Percentiles rank a stretch among this genome's conserved stretches.
phyloP scores from a whole-genome alignment of 768 basidiomycete genomes.

The Clitopilus hobsonii region DNA sequence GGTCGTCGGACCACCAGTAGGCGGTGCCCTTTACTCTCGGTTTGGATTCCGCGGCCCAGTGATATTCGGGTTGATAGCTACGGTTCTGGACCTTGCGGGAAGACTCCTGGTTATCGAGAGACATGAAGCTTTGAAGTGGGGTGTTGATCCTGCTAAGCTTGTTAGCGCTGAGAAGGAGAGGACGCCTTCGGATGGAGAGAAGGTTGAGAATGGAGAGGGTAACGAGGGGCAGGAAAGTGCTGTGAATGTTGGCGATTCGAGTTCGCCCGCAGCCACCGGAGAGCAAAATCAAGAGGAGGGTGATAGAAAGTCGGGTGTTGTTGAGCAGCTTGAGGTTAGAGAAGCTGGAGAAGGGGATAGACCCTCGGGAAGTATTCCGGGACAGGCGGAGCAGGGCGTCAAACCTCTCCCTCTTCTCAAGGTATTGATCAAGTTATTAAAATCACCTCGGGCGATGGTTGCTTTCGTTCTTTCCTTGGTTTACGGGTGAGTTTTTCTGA shows the following conservation, averaged over 20 bases:
- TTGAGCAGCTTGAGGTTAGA: background rate
- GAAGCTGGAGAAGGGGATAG: background rate
- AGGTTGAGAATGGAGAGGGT: background rate
- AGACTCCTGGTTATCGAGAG: constrained; percentile 56
- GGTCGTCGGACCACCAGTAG: constrained; percentile 54
- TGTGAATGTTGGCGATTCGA: background rate
- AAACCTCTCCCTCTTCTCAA: constrained; percentile 30
- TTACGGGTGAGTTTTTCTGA: constrained; percentile 42
- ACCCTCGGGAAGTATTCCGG: background rate
- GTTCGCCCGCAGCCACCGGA: background rate
- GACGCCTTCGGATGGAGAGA: background rate
- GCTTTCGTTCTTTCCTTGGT: constrained; percentile 41
- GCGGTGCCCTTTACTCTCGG: constrained; percentile 45
- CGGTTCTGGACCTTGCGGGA: constrained; percentile 46
- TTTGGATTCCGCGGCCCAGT: constrained; percentile 63
- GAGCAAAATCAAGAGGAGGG: background rate
- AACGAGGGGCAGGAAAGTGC: background rate
- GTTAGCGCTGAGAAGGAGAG: background rate
- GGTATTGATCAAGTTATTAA: constrained; percentile 36
- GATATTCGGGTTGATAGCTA: constrained; percentile 42
- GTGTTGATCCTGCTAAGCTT: constrained; percentile 31
- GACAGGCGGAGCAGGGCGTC: background rate
- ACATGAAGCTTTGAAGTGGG: constrained; percentile 44
- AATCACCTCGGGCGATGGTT: constrained; percentile 44
- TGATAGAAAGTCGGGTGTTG: background rate